phyloP scores from a whole-genome alignment of 1,139 yeast genomes.

The Candida dubliniensis region DNA sequence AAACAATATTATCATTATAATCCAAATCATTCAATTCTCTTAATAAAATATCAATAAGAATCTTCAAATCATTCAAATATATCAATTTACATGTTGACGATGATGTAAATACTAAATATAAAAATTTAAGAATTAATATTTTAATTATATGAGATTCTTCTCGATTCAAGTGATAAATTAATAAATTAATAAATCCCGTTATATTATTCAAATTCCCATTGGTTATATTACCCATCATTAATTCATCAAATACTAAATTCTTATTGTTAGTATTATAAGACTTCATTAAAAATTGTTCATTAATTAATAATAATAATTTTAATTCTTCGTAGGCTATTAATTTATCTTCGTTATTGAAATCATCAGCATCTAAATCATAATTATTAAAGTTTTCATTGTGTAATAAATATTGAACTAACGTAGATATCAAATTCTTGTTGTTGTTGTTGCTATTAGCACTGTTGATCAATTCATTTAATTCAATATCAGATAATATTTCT shows the following conservation, averaged over 20 bases:
- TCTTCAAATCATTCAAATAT: conserved; percentile 82
- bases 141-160: conserved; percentile 72
- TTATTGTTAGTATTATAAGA: conserved; percentile 29
- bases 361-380: conserved; percentile 35
- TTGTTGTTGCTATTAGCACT: conserved; percentile 3
- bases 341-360: conserved; percentile 58
- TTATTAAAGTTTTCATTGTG: conserved; percentile 47
- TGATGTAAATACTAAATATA: conserved; percentile 73
- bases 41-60: conserved; percentile 79
- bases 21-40: conserved; percentile 74
- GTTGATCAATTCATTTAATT: conserved; percentile 31
- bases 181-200: conserved; percentile 41
- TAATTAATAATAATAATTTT: conserved; percentile 69
- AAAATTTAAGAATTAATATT: conserved; percentile 73
- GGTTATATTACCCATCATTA: conserved; percentile 22
- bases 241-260: conserved; percentile 51
- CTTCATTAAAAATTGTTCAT: conserved; percentile 82
- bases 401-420: conserved; percentile 53
- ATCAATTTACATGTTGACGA: conserved; percentile 63
- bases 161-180: conserved; percentile 66
- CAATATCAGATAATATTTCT: conserved; percentile 35
- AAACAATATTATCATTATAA: conserved; percentile 49
- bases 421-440: conserved; percentile 29
- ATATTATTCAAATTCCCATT: conserved; percentile 22
- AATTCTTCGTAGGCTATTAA: conserved; percentile 69